Percentiles rank a stretch among this genome's conserved stretches.
Evolutionary conservation across 345 rosid species (phyloP).

Genomic region (Euphorbia lathyris): DNA sequence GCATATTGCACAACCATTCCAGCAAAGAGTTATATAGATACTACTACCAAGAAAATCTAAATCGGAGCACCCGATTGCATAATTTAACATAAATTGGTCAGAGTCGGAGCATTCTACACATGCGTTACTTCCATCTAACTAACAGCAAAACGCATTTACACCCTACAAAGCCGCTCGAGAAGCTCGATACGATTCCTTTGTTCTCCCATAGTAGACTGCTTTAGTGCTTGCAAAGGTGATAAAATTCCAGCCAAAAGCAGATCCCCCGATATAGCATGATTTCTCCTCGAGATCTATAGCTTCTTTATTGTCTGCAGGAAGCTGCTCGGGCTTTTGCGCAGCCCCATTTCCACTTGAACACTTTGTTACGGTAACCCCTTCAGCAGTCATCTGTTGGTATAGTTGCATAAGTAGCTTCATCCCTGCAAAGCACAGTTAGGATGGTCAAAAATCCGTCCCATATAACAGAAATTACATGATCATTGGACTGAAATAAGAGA

Average conservation of each 20-base stretch:
- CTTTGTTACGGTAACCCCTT: conserved; percentile 27
- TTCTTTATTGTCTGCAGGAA: conserved; percentile 35
- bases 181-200: conserved; percentile 66
- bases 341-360: conserved; percentile 32
- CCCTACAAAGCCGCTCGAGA: conserved; percentile 30
- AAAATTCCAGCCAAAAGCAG: conserved; percentile 92
- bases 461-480: neutral
- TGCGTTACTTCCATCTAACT: neutral
- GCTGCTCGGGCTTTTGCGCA: conserved; percentile 24
- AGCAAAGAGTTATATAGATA: neutral
- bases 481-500: neutral
- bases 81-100: neutral
- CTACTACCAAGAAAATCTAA: neutral
- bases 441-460: neutral
- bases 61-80: neutral
- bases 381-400: conserved; percentile 51
- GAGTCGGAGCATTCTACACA: neutral
- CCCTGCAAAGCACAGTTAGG: conserved; percentile 37
- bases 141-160: neutral
- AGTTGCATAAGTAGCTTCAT: conserved; percentile 58
- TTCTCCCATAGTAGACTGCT: conserved; percentile 58
- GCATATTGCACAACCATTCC: neutral
- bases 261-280: conserved; percentile 63
- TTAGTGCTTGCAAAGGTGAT: conserved; percentile 47
- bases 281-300: conserved; percentile 28